phyloP scores from a whole-genome alignment of 257 asterid genomes.

The Fraxinus quadrangulata region DNA sequence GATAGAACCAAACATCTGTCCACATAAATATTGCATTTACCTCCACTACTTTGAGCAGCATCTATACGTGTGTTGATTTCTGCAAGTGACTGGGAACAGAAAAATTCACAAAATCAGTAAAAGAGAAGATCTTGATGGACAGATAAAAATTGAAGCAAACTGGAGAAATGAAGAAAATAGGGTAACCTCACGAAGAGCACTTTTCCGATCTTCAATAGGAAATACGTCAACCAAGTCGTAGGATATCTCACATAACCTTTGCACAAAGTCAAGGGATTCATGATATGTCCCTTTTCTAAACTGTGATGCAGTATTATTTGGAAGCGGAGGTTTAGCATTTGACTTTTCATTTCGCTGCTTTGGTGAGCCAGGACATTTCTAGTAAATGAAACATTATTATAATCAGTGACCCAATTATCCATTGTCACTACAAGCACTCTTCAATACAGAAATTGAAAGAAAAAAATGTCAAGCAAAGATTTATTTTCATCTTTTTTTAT shows the following conservation, averaged over 20 bases:
- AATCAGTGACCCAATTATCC: not conserved
- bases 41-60: slow-evolving; percentile 83
- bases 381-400: slow-evolving; percentile 19
- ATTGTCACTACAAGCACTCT: not conserved
- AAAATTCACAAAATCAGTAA: slow-evolving; percentile 37
- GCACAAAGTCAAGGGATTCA: slow-evolving; percentile 95
- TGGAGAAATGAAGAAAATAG: slow-evolving; percentile 15
- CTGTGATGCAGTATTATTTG: slow-evolving; percentile 68
- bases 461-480: not conserved
- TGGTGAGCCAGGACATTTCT: slow-evolving; percentile 83
- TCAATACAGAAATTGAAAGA: slow-evolving; percentile 20
- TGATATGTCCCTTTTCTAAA: slow-evolving; percentile 93
- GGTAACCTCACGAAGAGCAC: slow-evolving; percentile 89
- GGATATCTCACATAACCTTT: slow-evolving; percentile 85
- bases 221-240: slow-evolving; percentile 93
- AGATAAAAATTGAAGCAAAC: slow-evolving; percentile 18
- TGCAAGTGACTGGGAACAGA: slow-evolving; percentile 69
- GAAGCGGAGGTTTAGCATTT: slow-evolving; percentile 90
- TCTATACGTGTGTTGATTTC: slow-evolving; percentile 74
- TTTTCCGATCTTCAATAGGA: slow-evolving; percentile 90
- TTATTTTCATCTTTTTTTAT: not conserved
- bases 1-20: slow-evolving; percentile 24
- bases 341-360: slow-evolving; percentile 61
- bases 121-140: slow-evolving; percentile 23
- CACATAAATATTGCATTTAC: slow-evolving; percentile 43